Conservation (phyloP, 2,329 filamentous ascomycete genomes). For the Chaetomium globosum region DNA sequence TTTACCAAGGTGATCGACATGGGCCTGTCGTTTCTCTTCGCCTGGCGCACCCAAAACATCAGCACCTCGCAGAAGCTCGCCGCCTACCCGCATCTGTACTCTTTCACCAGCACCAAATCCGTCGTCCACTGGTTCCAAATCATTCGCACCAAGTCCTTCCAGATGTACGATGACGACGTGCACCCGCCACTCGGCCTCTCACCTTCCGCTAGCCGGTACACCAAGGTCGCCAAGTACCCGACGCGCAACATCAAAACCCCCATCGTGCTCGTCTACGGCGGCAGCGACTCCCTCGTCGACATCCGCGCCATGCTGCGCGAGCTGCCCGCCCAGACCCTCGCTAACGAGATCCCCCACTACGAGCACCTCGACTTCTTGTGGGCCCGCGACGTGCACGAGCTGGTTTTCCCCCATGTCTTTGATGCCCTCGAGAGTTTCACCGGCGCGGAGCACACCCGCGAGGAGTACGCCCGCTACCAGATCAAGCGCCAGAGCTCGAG, state of each 20-base stretch:
- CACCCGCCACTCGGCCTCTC: slow-evolving; percentile 73
- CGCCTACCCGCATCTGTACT: slow-evolving; percentile 93
- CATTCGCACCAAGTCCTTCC: slow-evolving; percentile 92
- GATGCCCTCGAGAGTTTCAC: slow-evolving; percentile 78
- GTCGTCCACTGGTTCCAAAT: slow-evolving; percentile 99
- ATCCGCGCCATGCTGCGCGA: slow-evolving; percentile 91
- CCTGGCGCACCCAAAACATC: slow-evolving; percentile 87
- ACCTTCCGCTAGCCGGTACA: slow-evolving; percentile 73
- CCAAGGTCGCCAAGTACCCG: slow-evolving; percentile 94
- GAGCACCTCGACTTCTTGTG: slow-evolving; percentile 97
- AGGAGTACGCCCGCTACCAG: slow-evolving; percentile 63
- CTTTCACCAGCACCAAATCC: slow-evolving; percentile 93
- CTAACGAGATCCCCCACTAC: slow-evolving; percentile 86
- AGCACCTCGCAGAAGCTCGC: slow-evolving; percentile 85
- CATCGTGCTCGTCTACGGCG: slow-evolving; percentile 89
- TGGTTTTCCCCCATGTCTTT: slow-evolving; percentile 90
- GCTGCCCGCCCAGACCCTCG: slow-evolving; percentile 79
- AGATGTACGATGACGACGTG: slow-evolving; percentile 97
- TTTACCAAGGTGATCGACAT: slow-evolving; percentile 87
- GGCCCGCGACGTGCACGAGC: slow-evolving; percentile 79
- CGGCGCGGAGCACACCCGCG: slow-evolving; percentile 58
- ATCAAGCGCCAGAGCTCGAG: slow-evolving; percentile 47
- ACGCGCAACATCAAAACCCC: slow-evolving; percentile 97
- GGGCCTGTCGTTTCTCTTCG: slow-evolving; percentile 80
- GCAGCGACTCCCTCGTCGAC: slow-evolving; percentile 89